A percentile compares a stretch with the other conserved stretches of the same genome.
Evolutionary conservation across 129 eudicot species (phyloP).

Genomic region (Centaurea solstitialis): DNA sequence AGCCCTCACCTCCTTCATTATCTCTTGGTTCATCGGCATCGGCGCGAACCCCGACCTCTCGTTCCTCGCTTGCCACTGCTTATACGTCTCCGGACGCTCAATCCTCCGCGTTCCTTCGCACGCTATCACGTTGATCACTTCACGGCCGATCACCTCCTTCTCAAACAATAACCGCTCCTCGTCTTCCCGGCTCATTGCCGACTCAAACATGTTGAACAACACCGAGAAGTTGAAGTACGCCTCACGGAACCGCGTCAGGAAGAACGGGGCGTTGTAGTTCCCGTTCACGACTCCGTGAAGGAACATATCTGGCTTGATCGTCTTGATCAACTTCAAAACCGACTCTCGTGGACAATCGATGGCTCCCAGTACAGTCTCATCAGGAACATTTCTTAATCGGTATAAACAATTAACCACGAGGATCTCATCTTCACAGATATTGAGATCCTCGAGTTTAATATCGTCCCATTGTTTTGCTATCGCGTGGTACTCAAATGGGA

Average conservation of each 20-base stretch:
- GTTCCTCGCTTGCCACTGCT: constrained; percentile 56
- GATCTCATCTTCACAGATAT: constrained; percentile 47
- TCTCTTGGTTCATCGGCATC: constrained; percentile 29
- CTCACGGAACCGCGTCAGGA: constrained; percentile 60
- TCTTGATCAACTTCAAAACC: constrained; percentile 53
- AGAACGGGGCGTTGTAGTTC: constrained; percentile 60
- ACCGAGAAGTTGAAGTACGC: constrained; percentile 61
- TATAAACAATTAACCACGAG: constrained; percentile 53
- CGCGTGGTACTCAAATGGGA: constrained; percentile 68
- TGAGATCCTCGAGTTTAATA: constrained; percentile 51
- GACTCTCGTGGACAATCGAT: constrained; percentile 59
- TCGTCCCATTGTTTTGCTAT: constrained; percentile 66
- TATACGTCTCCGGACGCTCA: constrained; percentile 67
- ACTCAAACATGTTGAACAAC: constrained; percentile 59
- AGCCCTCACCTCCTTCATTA: constrained; percentile 37
- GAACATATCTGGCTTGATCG: constrained; percentile 53
- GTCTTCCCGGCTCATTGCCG: constrained; percentile 41
- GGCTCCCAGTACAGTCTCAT: constrained; percentile 47
- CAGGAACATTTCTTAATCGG: constrained; percentile 49
- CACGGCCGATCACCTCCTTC: constrained; percentile 50
- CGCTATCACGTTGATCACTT: constrained; percentile 60
- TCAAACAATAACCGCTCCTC: constrained; percentile 52
- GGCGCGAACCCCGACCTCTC: constrained; percentile 51
- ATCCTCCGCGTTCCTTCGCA: constrained; percentile 60
- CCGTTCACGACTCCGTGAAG: constrained; percentile 67